A percentile compares a stretch with the other conserved stretches of the same genome.
Conservation (phyloP, 495 filamentous ascomycete genomes). For the Penicillium crystallinum region DNA sequence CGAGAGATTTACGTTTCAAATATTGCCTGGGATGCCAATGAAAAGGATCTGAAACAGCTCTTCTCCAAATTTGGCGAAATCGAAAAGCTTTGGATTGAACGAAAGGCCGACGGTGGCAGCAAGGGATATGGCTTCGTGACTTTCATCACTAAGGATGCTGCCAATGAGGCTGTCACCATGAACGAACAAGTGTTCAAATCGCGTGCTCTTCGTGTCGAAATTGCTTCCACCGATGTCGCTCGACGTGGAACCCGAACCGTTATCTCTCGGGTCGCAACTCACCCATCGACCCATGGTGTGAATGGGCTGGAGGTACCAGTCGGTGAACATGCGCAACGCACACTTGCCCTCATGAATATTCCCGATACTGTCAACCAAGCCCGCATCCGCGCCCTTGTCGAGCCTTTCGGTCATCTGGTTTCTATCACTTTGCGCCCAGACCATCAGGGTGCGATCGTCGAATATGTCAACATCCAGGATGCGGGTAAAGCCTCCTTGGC, state of each 20-base stretch:
- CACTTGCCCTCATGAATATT: slow-evolving; percentile 53
- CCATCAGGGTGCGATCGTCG: slow-evolving; percentile 82
- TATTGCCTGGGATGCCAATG: slow-evolving; percentile 58
- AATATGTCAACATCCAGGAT: slow-evolving; percentile 63
- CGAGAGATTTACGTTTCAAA: slow-evolving; percentile 82
- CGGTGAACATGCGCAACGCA: slow-evolving; percentile 47
- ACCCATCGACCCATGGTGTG: slow-evolving; percentile 34
- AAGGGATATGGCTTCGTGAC: slow-evolving; percentile 74
- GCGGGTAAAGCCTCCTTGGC: slow-evolving; percentile 71
- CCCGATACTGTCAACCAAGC: slow-evolving; percentile 64
- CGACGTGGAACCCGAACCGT: slow-evolving; percentile 45
- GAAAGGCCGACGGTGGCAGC: slow-evolving; percentile 56
- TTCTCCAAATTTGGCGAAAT: slow-evolving; percentile 75
- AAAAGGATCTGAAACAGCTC: slow-evolving; percentile 61
- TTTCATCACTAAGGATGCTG: slow-evolving; percentile 68
- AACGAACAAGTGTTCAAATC: slow-evolving; percentile 66
- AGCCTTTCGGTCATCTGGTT: slow-evolving; percentile 51
- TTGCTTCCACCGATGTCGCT: slow-evolving; percentile 35
- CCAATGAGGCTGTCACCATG: slow-evolving; percentile 61
- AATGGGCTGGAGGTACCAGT: slow-evolving; percentile 24
- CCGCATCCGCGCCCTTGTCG: slow-evolving; percentile 55
- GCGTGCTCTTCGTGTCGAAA: slow-evolving; percentile 63
- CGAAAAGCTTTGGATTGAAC: slow-evolving; percentile 59
- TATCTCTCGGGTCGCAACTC: slow-evolving; percentile 33
- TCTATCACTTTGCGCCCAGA: slow-evolving; percentile 60